Conservation (phyloP, 805 yeast species). For the Wickerhamomyces xylosicus region DNA sequence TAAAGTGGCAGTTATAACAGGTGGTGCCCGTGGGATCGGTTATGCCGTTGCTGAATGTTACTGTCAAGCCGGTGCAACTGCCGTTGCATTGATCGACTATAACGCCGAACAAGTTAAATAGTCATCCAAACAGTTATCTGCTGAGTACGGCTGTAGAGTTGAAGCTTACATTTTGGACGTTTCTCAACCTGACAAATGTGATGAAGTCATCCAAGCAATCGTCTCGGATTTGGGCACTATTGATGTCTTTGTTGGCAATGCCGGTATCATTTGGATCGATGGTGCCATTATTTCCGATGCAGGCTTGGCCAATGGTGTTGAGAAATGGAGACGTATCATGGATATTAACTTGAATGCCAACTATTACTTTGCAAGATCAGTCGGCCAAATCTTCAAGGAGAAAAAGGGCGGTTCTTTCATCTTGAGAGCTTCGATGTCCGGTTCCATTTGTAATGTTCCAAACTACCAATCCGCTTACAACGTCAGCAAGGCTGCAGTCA, state of each 20-base stretch:
- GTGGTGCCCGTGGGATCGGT: constrained; percentile 80
- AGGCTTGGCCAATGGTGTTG: constrained; percentile 18
- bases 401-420: constrained; percentile 73
- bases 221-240: constrained; percentile 61
- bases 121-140: constrained; percentile 43
- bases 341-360: constrained; percentile 73
- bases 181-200: constrained; percentile 17
- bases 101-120: constrained; percentile 34
- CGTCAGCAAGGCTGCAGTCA: constrained; percentile 17
- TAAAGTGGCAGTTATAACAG: constrained; percentile 77
- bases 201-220: constrained; percentile 23
- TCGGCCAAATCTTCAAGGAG: constrained; percentile 62
- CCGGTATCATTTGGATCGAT: constrained; percentile 76
- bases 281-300: constrained; percentile 41
- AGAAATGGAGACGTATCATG: constrained; percentile 63
- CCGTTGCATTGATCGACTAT: constrained; percentile 39
- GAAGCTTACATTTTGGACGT: constrained; percentile 37
- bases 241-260: constrained; percentile 82
- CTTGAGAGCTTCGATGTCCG: constrained; percentile 85
- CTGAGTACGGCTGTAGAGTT: constrained; percentile 48
- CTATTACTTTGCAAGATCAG: constrained; percentile 66
- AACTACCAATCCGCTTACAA: constrained; percentile 82
- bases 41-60: constrained; percentile 72
- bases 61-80: constrained; percentile 76
- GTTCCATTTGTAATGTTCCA: constrained; percentile 78